Conservation (phyloP, 176 grass and related monocot species). For the Eleusine indica region DNA sequence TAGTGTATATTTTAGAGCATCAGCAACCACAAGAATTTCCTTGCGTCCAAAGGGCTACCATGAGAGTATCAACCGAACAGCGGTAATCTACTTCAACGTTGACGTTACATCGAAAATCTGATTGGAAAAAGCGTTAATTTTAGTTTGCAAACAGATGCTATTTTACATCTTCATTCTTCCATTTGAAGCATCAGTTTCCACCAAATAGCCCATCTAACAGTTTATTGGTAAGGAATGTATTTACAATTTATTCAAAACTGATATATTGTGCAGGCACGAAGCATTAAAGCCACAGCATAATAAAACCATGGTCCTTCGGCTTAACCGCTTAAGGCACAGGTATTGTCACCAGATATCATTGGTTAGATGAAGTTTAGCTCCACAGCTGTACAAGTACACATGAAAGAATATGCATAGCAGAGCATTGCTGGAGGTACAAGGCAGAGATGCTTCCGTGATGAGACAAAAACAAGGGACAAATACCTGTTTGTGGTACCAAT, state of each 20-base stretch:
- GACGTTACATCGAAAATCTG: no score
- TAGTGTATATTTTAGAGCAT: background rate
- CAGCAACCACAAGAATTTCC: background rate
- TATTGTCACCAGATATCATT: background rate
- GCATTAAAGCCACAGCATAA: background rate
- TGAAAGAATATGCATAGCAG: background rate
- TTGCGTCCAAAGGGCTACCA: background rate
- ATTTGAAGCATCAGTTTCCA: background rate
- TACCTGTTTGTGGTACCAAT: slow-evolving; percentile 4
- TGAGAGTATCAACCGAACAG: background rate
- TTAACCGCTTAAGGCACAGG: background rate
- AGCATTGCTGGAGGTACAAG: background rate
- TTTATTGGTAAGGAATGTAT: background rate
- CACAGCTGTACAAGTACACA: background rate
- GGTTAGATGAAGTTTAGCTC: background rate
- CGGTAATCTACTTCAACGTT: background rate
- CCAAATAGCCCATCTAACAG: background rate
- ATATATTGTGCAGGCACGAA: background rate
- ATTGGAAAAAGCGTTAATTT: background rate
- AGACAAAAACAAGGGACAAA: background rate
- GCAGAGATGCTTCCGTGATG: slow-evolving; percentile 12
- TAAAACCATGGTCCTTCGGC: background rate
- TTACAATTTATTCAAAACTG: background rate
- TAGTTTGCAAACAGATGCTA: background rate
- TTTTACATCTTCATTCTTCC: background rate